Evolutionary conservation across 2,329 filamentous ascomycete genomes (phyloP).

Genomic region (Fusarium nurragi): DNA sequence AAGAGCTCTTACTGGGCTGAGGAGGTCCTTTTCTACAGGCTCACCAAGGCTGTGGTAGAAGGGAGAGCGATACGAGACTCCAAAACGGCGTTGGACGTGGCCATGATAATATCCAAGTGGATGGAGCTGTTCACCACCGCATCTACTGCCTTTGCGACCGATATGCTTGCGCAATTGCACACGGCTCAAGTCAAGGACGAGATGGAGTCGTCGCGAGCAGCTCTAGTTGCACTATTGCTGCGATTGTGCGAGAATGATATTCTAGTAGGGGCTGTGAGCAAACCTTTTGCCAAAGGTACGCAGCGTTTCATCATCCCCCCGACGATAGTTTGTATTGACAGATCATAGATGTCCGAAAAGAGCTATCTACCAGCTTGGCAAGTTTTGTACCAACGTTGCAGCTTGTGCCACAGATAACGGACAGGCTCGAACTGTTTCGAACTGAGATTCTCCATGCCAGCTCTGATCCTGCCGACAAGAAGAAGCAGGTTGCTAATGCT

Average conservation of each 20-base stretch:
- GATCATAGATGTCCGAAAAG: slow-evolving; percentile 56
- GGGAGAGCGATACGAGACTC: slow-evolving; percentile 58
- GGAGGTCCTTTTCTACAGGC: slow-evolving; percentile 92
- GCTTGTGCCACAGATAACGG: slow-evolving; percentile 62
- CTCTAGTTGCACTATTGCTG: slow-evolving; percentile 70
- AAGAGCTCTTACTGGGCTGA: slow-evolving; percentile 71
- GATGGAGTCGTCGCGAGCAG: slow-evolving; percentile 68
- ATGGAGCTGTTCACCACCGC: slow-evolving; percentile 66
- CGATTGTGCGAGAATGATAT: slow-evolving; percentile 68
- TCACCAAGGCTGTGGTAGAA: slow-evolving; percentile 83
- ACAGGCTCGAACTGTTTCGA: slow-evolving; percentile 66
- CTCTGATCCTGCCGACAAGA: slow-evolving; percentile 65
- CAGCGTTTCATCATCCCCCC: not conserved
- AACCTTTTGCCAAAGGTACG: slow-evolving; percentile 63
- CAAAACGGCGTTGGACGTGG: slow-evolving; percentile 61
- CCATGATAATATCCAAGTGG: slow-evolving; percentile 64
- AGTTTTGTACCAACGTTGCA: slow-evolving; percentile 68
- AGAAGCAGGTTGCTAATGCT: slow-evolving; percentile 59
- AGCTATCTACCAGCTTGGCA: slow-evolving; percentile 61
- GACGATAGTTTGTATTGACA: not conserved
- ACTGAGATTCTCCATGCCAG: slow-evolving; percentile 61
- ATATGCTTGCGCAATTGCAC: slow-evolving; percentile 58
- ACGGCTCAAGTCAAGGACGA: slow-evolving; percentile 62
- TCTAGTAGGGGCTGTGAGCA: slow-evolving; percentile 64
- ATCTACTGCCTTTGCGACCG: slow-evolving; percentile 58